Evolutionary conservation across 2,329 filamentous ascomycete species (phyloP), one percentile per base, ranked within the genome.

Genomic region (Hypoxylon sp.): DNA sequence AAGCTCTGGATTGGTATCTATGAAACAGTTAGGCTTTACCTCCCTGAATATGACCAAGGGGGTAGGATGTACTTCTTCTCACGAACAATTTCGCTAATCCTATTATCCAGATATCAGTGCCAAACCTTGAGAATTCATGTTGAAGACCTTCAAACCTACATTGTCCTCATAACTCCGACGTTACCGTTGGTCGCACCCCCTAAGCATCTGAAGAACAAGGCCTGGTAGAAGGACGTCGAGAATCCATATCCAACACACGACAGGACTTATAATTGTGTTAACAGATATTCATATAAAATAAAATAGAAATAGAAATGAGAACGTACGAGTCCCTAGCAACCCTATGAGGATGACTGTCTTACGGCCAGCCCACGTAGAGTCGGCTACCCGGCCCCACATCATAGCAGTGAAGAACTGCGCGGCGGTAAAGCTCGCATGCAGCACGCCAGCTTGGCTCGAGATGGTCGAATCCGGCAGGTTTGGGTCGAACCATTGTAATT

Each of bases 321-420:
- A 64, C 75, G 63, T 66, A 78, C 76, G 29, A 8, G 86, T 94
- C 0, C 94, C 94, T 1, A 89, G 74, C 29, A 97, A 80, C 0
- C 94, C 94, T 58, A 97, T 88, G 58, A 97, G 81, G 17, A 97
- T 83, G 13, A 96, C 92, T 14, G 86, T 87, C 80, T 97, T 97
- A 53, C 94, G 86, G 0, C 94, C 94, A 63, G 87, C 85, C 61
- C 81, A 83, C 39, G 87, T 86, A 5, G 86, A 86, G 74, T 90
- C 87, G 5, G 91, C 89, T 3, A 94, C 81, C 0, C 91, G 85
- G 0, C 94, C 94, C 94, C 94, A 97, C 67, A 93, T 79, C 78
- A 97, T 90, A 2, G 93, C 93, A 0, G 93, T 97, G 22, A 93
- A 77, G 75, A 95, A 95, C 78, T 97, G 94, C 0, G 92, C 91